Evolutionary conservation across 2,329 filamentous ascomycete genomes (phyloP), one percentile per base, ranked within the genome.

Genomic region (Penicillium paneum): DNA sequence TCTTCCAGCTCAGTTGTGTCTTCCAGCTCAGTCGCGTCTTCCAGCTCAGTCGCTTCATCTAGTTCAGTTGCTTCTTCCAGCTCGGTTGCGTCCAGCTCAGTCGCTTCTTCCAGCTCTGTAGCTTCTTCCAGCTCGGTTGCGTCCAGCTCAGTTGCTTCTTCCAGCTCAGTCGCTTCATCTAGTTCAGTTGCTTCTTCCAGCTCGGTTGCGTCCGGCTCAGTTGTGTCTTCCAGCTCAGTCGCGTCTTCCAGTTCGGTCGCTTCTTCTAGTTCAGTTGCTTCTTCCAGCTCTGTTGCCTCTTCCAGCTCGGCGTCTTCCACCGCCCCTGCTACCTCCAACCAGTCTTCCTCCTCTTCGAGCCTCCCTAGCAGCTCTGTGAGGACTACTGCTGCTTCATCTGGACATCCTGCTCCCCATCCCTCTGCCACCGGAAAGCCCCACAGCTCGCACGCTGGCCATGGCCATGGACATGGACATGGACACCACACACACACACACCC

Each of bases 51-150:
- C 11, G 26, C 28, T 1, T 31, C 40, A 5, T 56, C 62, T 6
- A 59, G 44, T 52, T 49, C 57, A 10, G 21, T 29, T 4, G 15
- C 54, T 11, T n/a, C 51, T 1, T 53, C 55, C 10, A 56, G n/a
- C 21, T 41, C 29, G 6, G 34, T 29, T 10, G 28, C 48, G 1
- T n/a, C 39, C 8, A 29, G 5, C 40, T 28, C 39, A 0, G 38
- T 24, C 8, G 26, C 34, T 4, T 21, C 50, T 11, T 39, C 51
- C 5, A 49, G 40, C 40, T 46, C 48, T 0, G 12, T 39, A 1
- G 8, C 21, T 5, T 15, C 29, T 13, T 21, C 49, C 8, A 45
- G 21, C 29, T 24, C 49, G 1, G 52, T 39, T 19, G 24, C 43
- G 3, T 46, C 55, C 6, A 51, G 31, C n/a, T 35, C 34, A 1